Conservation (phyloP, 306 rosid species). For the Crotalaria pallida region DNA sequence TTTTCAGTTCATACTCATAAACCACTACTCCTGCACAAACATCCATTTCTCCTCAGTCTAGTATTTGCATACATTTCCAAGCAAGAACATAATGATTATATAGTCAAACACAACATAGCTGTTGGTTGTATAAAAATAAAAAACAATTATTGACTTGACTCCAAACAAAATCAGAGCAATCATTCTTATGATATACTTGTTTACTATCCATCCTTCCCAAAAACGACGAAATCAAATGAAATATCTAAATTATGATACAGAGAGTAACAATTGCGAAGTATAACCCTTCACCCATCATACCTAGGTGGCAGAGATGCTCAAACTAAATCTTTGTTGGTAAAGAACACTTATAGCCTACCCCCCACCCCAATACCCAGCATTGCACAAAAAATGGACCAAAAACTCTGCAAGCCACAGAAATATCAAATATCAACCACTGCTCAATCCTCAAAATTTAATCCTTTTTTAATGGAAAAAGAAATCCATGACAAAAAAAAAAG, state of each 20-base stretch:
- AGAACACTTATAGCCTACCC: neutral
- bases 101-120: neutral
- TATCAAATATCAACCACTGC: neutral
- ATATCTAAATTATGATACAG: neutral
- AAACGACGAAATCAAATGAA: neutral
- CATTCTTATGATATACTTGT: neutral
- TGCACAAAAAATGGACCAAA: neutral
- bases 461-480: too few relatives aligned
- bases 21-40: conserved; percentile 88
- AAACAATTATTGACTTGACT: neutral
- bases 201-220: neutral
- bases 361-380: neutral
- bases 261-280: neutral
- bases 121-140: neutral
- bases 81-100: conserved; percentile 4
- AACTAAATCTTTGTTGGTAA: neutral
- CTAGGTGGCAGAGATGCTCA: neutral
- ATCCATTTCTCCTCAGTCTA: conserved; percentile 13
- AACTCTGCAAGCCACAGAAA: neutral
- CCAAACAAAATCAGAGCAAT: neutral
- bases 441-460: neutral
- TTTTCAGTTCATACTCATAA: conserved; percentile 95
- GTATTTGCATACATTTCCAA: conserved; percentile 1
- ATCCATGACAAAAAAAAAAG: too few relatives aligned
- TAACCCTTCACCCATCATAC: too few relatives aligned